Conservation (phyloP, 1,284 basidiomycete genomes). For the Ganoderma lucidum region DNA sequence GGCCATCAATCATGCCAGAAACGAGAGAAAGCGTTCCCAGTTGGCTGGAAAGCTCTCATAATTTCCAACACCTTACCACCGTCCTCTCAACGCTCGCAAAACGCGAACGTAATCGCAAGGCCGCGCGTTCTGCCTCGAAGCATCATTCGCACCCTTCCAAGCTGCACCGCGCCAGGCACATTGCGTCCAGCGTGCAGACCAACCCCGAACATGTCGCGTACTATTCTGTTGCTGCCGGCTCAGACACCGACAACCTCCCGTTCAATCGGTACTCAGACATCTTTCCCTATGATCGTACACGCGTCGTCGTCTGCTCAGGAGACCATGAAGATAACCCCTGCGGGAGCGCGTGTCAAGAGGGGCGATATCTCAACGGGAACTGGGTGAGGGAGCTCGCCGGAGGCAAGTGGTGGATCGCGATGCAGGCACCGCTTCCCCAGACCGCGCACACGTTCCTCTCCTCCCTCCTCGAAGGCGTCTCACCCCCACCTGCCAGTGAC, state of each 20-base stretch:
- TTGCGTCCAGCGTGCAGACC: constrained; percentile 32
- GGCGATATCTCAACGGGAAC: constrained; percentile 82
- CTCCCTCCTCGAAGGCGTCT: constrained; percentile 60
- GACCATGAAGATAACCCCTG: constrained; percentile 32
- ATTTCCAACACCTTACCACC: constrained; percentile 43
- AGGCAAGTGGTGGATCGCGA: constrained; percentile 82
- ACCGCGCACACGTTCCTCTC: constrained; percentile 81
- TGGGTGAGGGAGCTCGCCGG: constrained; percentile 81
- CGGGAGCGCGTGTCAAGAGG: constrained; percentile 23
- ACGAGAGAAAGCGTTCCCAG: constrained; percentile 24
- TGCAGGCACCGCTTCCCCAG: constrained; percentile 77
- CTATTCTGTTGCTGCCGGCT: constrained; percentile 65
- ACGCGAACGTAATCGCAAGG: constrained; percentile 50
- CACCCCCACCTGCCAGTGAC: constrained; percentile 43
- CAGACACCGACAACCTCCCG: constrained; percentile 49
- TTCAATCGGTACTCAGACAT: constrained; percentile 80
- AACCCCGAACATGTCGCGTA: constrained; percentile 44
- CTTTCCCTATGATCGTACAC: constrained; percentile 81
- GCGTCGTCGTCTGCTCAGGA: constrained; percentile 57
- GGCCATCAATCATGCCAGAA: constrained; percentile 13
- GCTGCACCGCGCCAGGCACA: constrained; percentile 33
- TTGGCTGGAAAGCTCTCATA: constrained; percentile 44
- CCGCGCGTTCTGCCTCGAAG: constrained; percentile 47
- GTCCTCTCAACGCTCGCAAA: constrained; percentile 48
- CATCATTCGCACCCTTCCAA: constrained; percentile 40